Base-by-base conservation (phyloP, 1,284 basidiomycete species). In the Boletus holoroseus region DNA sequence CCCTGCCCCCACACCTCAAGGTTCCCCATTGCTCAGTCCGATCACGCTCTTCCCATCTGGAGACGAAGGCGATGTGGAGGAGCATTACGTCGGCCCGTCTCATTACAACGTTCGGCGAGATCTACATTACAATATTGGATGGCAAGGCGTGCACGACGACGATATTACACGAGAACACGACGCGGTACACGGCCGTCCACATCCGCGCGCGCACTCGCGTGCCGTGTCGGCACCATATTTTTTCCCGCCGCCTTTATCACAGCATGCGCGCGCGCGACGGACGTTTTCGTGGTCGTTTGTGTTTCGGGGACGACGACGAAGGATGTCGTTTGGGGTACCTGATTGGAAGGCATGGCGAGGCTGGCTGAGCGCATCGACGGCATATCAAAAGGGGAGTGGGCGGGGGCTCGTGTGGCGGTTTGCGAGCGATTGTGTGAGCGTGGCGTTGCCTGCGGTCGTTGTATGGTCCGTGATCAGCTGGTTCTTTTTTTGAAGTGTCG, bases 21-120 rank as follows among this genome's bases (percentile, higher is more conserved):
- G 31, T 5, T 68, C 64, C 13, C 64, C 64, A 3, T 37, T 68
- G 24, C 64, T 67, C 32, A 70, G 65, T 31, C 68, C 66, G 4
- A 66, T 69, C 35, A 53, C 56, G 2, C 56, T 69, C 20, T 67
- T 68, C 42, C 62, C 62, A 0, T 49, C 64, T 0, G 67, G 68
- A 13, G 68, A 69, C 46, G 66, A 68, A 27, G 53, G 50, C 0
- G 58, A 66, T 12, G 37, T 16, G 1, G 60, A 62, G 6, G 56
- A 61, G 20, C 59, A 62, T 11, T 50, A 58, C 26, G 42, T 59
- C 30, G 50, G 48, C 8, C 57, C 62, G 5, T 57, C 61, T 22
- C 46, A 69, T 74, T 55, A 66, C 63, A 18, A 53, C 62, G 35
- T 77, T 73, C n/a, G 79, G 75, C 44, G 76, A 74, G 62, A 77